Evolutionary conservation across 768 basidiomycete species (phyloP).

Genomic region (Amanita subjunquillea): DNA sequence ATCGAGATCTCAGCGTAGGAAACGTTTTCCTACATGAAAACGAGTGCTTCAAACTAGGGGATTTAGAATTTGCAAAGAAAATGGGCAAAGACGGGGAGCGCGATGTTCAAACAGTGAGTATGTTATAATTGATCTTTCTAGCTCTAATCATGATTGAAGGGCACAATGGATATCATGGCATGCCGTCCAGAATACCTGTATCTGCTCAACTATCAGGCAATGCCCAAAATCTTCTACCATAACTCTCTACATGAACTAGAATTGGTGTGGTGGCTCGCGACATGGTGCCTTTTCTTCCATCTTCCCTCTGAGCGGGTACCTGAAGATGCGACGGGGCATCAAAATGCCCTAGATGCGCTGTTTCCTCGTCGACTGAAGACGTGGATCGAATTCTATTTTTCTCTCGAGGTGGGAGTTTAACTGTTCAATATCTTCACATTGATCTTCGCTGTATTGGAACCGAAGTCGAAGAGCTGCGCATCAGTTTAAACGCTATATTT

Average conservation of each 20-base stretch:
- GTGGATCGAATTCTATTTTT: not conserved
- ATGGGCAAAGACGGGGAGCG: not conserved
- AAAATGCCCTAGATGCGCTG: not conserved
- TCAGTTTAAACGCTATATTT: not conserved
- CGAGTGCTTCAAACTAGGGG: not conserved
- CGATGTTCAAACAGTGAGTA: not conserved
- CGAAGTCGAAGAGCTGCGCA: not conserved
- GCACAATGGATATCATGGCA: not conserved
- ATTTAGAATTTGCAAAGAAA: not conserved
- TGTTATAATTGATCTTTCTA: not conserved
- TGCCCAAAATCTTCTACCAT: not conserved
- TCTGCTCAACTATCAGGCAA: not conserved
- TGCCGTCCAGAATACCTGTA: not conserved
- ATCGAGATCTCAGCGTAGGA: not conserved
- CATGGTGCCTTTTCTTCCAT: not conserved
- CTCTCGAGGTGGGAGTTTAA: not conserved
- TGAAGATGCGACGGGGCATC: not conserved
- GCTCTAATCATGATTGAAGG: not conserved
- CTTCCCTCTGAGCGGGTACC: not conserved
- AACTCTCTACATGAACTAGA: slow-evolving; percentile 1
- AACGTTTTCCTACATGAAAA: not conserved
- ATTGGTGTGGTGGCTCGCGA: not conserved
- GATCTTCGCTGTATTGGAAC: not conserved
- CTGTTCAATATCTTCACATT: not conserved
- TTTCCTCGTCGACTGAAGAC: not conserved